Base-by-base conservation (phyloP, 495 filamentous ascomycete species). In the Copromyces sp. region DNA sequence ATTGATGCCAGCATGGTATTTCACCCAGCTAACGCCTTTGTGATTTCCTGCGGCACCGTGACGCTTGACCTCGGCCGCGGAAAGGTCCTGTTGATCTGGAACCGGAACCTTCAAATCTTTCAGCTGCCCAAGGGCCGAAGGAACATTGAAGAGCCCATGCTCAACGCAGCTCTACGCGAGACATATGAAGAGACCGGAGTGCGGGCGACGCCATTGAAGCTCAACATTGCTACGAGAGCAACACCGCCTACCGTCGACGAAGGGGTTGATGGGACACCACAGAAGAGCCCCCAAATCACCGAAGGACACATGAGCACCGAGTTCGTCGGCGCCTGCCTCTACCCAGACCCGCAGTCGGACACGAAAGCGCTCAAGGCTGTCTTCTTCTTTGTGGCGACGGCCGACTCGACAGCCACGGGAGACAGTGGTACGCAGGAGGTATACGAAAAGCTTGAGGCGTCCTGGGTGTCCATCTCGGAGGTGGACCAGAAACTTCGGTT, bases 91-190 rank as follows among this genome's bases (percentile, higher is more conserved):
- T 39, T 82, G 41, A 77, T 85, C 68, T 83, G 76, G 77, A 84
- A 84, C 78, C 81, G 77, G n/a, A 79, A 77, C 61, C 79, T 82
- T 69, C 76, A 80, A 24, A 83, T 84, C 75, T 82, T 76, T 76
- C 83, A 84, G 73, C 78, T 85, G 1, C 84, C 84, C 17, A 85
- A 85, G 73, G 84, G 84, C 24, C 77, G 84, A 71, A 82, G 83
- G 73, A 83, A 85, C 69, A 78, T 84, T 69, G 81, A 78, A 40
- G 84, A 85, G 75, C 74, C 77, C 69, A 79, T 81, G 75, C 78
- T 82, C 35, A 76, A 73, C 9, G 79, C 82, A 1, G 84, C 83
- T 24, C 70, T 85, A 14, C 83, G 84, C 39, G 84, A 85, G 75
- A 85, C 84, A 4, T 77, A 78, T 45, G 84, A 85, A 69, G 84